These are phyloP conservation scores for Colletotrichum theobromicola DNA, from an alignment of 2,329 filamentous ascomycete species.

Conservation along the genomic window DNA sequence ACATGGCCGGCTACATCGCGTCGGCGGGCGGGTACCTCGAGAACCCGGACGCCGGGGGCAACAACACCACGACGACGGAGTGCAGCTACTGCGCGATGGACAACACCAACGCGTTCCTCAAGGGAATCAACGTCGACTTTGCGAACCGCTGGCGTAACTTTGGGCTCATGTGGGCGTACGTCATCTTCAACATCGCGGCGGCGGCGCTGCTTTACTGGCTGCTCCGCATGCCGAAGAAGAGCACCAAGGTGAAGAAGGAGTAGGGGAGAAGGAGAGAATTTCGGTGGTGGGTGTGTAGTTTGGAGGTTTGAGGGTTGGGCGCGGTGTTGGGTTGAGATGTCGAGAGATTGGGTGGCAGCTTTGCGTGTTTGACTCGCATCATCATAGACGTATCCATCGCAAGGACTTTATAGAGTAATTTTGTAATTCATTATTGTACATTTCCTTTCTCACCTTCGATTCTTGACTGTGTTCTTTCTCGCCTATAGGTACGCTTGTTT, in stretches of 20 bases:
- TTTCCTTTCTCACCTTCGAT: background rate
- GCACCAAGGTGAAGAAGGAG: background rate
- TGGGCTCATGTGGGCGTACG: slow-evolving; percentile 58
- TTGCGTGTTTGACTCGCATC: background rate
- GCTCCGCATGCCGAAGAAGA: slow-evolving; percentile 33
- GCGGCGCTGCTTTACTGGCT: slow-evolving; percentile 55
- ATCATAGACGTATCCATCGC: background rate
- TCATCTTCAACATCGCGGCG: slow-evolving; percentile 51
- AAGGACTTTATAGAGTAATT: background rate
- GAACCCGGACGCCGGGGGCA: slow-evolving; percentile 28
- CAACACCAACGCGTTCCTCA: slow-evolving; percentile 41
- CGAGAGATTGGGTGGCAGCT: background rate
- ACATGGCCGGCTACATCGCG: slow-evolving; percentile 10
- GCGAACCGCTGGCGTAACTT: slow-evolving; percentile 59
- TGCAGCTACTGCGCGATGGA: slow-evolving; percentile 50
- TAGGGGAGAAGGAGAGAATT: background rate
- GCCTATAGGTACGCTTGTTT: too few relatives aligned
- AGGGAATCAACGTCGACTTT: slow-evolving; percentile 47
- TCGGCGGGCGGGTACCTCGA: slow-evolving; percentile 15
- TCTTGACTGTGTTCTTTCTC: background rate
- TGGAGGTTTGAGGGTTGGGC: background rate
- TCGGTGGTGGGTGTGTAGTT: too few relatives aligned
- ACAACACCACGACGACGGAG: slow-evolving; percentile 35
- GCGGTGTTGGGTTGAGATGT: background rate
- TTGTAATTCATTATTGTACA: background rate